These are phyloP conservation scores for Kokia cookei DNA, from an alignment of 441 rosid genomes.

Conservation along the genomic window DNA sequence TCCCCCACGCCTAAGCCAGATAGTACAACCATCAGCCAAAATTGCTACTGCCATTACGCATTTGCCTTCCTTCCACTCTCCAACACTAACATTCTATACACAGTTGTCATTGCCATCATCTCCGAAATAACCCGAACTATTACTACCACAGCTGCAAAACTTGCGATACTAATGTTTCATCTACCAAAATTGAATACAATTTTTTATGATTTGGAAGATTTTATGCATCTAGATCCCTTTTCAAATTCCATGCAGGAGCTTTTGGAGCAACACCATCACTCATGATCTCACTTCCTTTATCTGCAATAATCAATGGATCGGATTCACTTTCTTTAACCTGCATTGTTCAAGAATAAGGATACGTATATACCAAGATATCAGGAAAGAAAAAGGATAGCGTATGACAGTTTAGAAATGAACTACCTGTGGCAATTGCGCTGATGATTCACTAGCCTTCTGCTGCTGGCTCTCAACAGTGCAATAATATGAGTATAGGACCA, in stretches of 20 bases:
- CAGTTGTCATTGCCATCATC: not conserved
- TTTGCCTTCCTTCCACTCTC: not conserved
- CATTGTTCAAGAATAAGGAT: not conserved
- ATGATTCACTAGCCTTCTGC: slow-evolving; percentile 71
- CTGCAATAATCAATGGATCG: slow-evolving; percentile 73
- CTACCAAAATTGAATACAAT: not conserved
- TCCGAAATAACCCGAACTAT: slow-evolving; percentile 8
- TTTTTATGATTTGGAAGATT: not conserved
- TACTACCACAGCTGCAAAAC: slow-evolving; percentile 25
- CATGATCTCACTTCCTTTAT: slow-evolving; percentile 62
- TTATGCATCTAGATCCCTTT: slow-evolving; percentile 90
- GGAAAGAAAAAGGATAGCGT: not conserved
- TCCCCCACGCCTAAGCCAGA: not conserved
- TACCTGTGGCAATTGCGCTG: slow-evolving; percentile 77
- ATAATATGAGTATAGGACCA: slow-evolving; percentile 81
- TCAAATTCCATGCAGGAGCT: slow-evolving; percentile 74
- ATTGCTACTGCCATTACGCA: not conserved
- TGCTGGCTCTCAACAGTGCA: slow-evolving; percentile 76
- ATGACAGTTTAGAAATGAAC: not conserved
- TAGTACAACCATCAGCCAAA: not conserved
- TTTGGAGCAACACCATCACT: slow-evolving; percentile 42
- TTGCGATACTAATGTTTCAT: slow-evolving; percentile 14
- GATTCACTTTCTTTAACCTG: slow-evolving; percentile 82
- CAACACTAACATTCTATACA: not conserved
- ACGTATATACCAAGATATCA: slow-evolving; percentile 1